These are phyloP conservation scores for Acer negundo DNA, from an alignment of 345 rosid genomes.

Conservation along the genomic window DNA sequence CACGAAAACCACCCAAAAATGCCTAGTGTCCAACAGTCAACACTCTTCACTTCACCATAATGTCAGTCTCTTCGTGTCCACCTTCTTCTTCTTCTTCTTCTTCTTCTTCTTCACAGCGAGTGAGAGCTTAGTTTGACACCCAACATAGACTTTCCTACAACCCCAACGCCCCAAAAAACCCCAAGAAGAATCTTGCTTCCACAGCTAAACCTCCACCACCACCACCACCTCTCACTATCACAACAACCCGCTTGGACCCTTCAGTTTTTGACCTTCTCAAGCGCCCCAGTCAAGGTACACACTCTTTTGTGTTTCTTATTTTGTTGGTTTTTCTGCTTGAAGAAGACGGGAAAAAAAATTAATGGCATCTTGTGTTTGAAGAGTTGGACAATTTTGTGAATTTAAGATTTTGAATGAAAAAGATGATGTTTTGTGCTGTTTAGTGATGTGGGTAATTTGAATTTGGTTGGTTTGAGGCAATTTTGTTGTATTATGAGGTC, in stretches of 20 bases:
- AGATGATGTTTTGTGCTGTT: not conserved
- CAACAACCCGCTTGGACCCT: slow-evolving; percentile 24
- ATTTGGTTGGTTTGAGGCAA: not conserved
- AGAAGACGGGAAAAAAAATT: no score
- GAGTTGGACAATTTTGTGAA: not conserved
- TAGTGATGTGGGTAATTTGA: not conserved
- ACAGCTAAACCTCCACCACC: slow-evolving; percentile 27
- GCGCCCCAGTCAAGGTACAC: slow-evolving; percentile 54
- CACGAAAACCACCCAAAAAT: not conserved
- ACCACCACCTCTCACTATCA: slow-evolving; percentile 31
- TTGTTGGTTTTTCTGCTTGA: slow-evolving; percentile 1
- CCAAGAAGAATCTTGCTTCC: slow-evolving; percentile 33
- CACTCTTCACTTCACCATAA: not conserved
- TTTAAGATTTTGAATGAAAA: not conserved
- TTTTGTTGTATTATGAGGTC: not conserved
- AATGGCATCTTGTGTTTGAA: no score
- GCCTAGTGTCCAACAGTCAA: not conserved
- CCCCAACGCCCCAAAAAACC: slow-evolving; percentile 67
- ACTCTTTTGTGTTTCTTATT: not conserved
- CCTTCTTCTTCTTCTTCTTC: not conserved
- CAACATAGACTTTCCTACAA: slow-evolving; percentile 63
- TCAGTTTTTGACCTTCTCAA: slow-evolving; percentile 65
- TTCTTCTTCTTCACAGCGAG: slow-evolving; percentile 9
- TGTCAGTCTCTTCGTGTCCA: not conserved
- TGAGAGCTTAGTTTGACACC: slow-evolving; percentile 74